A percentile compares a stretch with the other conserved stretches of the same genome.
Conservation (phyloP, 2,329 filamentous ascomycete species). For the Ophiosphaerella narmari region DNA sequence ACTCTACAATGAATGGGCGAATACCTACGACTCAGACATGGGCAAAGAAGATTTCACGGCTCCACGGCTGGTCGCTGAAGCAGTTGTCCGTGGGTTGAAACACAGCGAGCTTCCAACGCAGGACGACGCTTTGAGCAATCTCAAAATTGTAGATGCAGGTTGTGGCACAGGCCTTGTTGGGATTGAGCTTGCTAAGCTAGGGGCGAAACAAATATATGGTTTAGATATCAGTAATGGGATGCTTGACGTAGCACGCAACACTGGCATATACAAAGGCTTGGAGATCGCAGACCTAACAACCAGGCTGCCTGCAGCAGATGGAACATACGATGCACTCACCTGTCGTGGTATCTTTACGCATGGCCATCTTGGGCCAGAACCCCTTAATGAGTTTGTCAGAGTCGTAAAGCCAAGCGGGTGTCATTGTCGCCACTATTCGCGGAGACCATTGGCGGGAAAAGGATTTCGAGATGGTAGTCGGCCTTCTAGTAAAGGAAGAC, state of each 20-base stretch:
- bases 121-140: conserved; percentile 17
- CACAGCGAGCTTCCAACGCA: conserved; percentile 17
- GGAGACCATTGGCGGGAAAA: conserved; percentile 56
- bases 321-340: conserved; percentile 56
- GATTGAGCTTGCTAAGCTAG: conserved; percentile 50
- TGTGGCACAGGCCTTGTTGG: conserved; percentile 62
- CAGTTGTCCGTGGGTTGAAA: conserved; percentile 17
- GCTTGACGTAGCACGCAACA: conserved; percentile 57
- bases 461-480: conserved; percentile 55
- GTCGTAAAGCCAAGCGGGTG: conserved; percentile 55
- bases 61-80: conserved; percentile 44
- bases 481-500: conserved; percentile 41
- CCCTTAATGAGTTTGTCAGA: conserved; percentile 56
- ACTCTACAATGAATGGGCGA: conserved; percentile 55
- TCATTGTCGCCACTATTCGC: conserved; percentile 58
- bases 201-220: conserved; percentile 56
- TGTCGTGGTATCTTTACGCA: conserved; percentile 62
- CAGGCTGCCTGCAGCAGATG: conserved; percentile 47
- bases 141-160: conserved; percentile 58
- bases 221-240: conserved; percentile 59
- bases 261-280: conserved; percentile 54
- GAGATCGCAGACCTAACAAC: conserved; percentile 54
- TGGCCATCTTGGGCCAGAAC: conserved; percentile 58
- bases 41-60: conserved; percentile 49
- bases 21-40: conserved; percentile 51